A percentile compares a stretch with the other conserved stretches of the same genome.
Evolutionary conservation across 2,329 filamentous ascomycete species (phyloP).

Genomic region (Diaporthe nobilis): DNA sequence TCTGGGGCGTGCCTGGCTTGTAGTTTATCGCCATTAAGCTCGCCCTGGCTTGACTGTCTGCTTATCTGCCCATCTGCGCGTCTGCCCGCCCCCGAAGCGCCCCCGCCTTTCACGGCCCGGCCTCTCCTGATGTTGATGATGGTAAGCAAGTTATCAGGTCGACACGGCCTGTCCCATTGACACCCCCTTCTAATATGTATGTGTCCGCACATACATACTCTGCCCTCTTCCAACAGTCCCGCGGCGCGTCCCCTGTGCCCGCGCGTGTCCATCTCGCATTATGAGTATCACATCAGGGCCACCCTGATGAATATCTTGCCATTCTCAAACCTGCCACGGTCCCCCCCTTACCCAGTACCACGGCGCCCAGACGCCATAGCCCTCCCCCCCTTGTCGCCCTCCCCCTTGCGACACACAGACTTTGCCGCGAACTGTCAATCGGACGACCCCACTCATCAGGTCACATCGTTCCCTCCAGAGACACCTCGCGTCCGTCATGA

Average conservation of each 20-base stretch:
- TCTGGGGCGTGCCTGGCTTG: conserved; percentile 21
- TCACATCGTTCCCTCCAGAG: conserved; percentile 1
- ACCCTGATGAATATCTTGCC: conserved; percentile 20
- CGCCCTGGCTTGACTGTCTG: not conserved
- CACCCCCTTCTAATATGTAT: not conserved
- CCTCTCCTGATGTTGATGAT: not conserved
- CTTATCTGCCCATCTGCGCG: not conserved
- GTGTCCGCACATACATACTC: not conserved
- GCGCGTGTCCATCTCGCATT: conserved; percentile 11
- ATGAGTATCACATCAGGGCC: conserved; percentile 14
- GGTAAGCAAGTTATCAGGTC: not conserved
- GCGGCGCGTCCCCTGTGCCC: not conserved
- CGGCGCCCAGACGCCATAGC: conserved; percentile 7
- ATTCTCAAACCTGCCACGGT: conserved; percentile 29
- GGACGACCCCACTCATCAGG: conserved; percentile 36
- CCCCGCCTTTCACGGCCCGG: not conserved
- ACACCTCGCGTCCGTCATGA: conserved; percentile 5
- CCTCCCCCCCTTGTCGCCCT: conserved; percentile 6
- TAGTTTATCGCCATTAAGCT: conserved; percentile 40
- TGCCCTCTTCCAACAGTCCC: not conserved
- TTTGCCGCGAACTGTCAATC: conserved; percentile 35
- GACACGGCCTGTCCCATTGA: not conserved
- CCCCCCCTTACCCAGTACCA: conserved; percentile 21
- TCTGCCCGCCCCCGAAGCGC: not conserved
- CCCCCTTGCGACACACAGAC: conserved; percentile 37